Evolutionary conservation across 2,329 filamentous ascomycete genomes (phyloP).

Genomic region (Colletotrichum karsti): DNA sequence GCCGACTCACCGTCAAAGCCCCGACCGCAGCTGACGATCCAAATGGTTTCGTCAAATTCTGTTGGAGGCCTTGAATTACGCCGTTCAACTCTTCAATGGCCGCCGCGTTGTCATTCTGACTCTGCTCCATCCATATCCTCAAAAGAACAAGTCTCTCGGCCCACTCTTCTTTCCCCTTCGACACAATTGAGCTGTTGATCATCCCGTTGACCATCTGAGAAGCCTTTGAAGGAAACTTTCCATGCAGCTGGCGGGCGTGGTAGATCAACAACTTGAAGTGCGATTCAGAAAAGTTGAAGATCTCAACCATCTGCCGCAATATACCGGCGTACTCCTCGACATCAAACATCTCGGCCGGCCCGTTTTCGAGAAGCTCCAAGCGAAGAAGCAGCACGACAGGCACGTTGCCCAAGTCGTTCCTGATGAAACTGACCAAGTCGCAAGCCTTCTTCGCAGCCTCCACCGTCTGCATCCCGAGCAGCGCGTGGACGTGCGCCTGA

Average conservation of each 20-base stretch:
- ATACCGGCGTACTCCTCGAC: slow-evolving; percentile 57
- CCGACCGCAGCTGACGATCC: slow-evolving; percentile 70
- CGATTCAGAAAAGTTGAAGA: slow-evolving; percentile 65
- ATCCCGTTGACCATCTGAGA: slow-evolving; percentile 69
- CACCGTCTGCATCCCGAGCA: slow-evolving; percentile 55
- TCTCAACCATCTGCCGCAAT: slow-evolving; percentile 68
- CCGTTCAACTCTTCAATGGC: slow-evolving; percentile 33
- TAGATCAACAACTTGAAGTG: slow-evolving; percentile 74
- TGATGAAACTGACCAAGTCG: slow-evolving; percentile 67
- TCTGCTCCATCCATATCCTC: slow-evolving; percentile 71
- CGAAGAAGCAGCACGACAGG: slow-evolving; percentile 73
- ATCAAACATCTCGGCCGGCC: slow-evolving; percentile 57
- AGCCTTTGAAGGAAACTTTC: slow-evolving; percentile 58
- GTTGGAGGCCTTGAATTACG: slow-evolving; percentile 46
- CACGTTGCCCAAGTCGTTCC: slow-evolving; percentile 69
- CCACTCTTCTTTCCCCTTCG: slow-evolving; percentile 61
- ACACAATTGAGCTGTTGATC: slow-evolving; percentile 63
- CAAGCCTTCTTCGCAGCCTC: slow-evolving; percentile 60
- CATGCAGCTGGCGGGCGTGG: slow-evolving; percentile 72
- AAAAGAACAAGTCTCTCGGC: slow-evolving; percentile 75
- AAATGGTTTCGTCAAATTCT: slow-evolving; percentile 56
- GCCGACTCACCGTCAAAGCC: slow-evolving; percentile 67
- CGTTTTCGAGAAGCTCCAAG: slow-evolving; percentile 69
- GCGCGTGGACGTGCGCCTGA: slow-evolving; percentile 67
- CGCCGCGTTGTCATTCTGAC: slow-evolving; percentile 44